Evolutionary conservation across 1,284 basidiomycete species (phyloP), one percentile per base, ranked within the genome.

Genomic region (Ganoderma resinaceum): DNA sequence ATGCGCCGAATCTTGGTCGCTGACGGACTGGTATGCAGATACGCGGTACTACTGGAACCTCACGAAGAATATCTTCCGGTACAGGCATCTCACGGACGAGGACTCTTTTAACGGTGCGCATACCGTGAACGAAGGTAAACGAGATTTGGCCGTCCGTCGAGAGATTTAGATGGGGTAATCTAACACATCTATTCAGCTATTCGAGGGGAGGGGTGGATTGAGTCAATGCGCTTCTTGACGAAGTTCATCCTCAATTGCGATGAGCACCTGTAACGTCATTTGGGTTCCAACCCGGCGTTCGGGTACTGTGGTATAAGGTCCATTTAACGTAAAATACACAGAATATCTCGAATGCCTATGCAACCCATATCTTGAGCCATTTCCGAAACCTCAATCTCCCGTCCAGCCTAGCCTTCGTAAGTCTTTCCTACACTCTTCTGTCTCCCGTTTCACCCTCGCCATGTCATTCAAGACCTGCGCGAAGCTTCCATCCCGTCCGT

Each of bases 371-470:
- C 23, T 26, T 29, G 33, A n/a, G 29, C 16, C 43, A 23, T 4
- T 49, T 31, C 20, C 26, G 18, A 16, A 2, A 7, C n/a, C n/a
- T 79, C 73, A 84, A 70, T 84, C 81, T 18, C 82, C 83, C 6
- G 82, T 84, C 84, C 84, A 87, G 4, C 85, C 86, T 35, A 87
- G 75, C 59, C 85, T 78, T 62, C 83, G 76, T 63, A 87, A 75
- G 72, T 88, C 85, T 63, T 76, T 78, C 68, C 78, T 75, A 69
- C 86, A 86, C 72, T 87, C 85, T 42, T 87, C 85, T 29, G 79
- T 83, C 73, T 85, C 86, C 68, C 78, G 79, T 74, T 83, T 80
- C 18, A 86, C 82, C 58, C 80, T 77, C 18, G 82, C 78, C 82
- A 83, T 86, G 66, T 87, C 86, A 60, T 82, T 79, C n/a, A 86